Evolutionary conservation across 1,284 basidiomycete genomes (phyloP).

Genomic region (Austropuccinia psidii): DNA sequence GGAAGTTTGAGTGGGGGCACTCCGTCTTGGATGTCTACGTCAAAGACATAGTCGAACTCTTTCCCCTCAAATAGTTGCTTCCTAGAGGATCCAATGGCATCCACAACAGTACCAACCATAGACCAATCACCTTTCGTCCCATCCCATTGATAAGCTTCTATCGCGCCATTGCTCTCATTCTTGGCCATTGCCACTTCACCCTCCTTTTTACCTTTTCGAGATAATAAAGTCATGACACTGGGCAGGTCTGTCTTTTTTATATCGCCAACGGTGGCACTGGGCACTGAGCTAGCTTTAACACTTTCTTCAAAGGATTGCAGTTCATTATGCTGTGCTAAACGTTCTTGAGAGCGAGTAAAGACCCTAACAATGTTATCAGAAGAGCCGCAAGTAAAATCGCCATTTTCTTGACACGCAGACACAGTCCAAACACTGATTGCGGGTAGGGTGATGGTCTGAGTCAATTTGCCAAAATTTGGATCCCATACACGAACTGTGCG

Average conservation of each 20-base stretch:
- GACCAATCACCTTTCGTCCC: conserved; percentile 63
- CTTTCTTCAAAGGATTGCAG: conserved; percentile 51
- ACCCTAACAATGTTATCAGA: conserved; percentile 82
- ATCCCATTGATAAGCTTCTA: conserved; percentile 59
- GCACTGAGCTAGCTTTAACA: background rate
- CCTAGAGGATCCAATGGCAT: conserved; percentile 74
- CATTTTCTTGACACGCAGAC: conserved; percentile 65
- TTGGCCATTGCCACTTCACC: conserved; percentile 33
- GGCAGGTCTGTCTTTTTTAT: conserved; percentile 42
- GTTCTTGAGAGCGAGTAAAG: conserved; percentile 67
- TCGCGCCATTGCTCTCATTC: conserved; percentile 29
- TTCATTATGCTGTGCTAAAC: conserved; percentile 64
- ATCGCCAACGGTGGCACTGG: conserved; percentile 31
- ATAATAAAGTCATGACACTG: conserved; percentile 40
- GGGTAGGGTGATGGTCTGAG: conserved; percentile 81
- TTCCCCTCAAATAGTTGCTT: conserved; percentile 79
- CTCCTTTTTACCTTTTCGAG: conserved; percentile 27
- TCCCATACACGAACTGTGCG: conserved; percentile 88
- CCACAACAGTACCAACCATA: conserved; percentile 91
- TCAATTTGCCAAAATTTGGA: conserved; percentile 61
- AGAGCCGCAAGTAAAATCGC: conserved; percentile 80
- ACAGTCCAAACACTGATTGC: conserved; percentile 92
- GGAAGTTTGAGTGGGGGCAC: conserved; percentile 87
- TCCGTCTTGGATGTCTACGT: conserved; percentile 91
- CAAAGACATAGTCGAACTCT: conserved; percentile 98